Conservation (phyloP, 2,329 filamentous ascomycete genomes). For the Pseudogymnoascus sp. region DNA sequence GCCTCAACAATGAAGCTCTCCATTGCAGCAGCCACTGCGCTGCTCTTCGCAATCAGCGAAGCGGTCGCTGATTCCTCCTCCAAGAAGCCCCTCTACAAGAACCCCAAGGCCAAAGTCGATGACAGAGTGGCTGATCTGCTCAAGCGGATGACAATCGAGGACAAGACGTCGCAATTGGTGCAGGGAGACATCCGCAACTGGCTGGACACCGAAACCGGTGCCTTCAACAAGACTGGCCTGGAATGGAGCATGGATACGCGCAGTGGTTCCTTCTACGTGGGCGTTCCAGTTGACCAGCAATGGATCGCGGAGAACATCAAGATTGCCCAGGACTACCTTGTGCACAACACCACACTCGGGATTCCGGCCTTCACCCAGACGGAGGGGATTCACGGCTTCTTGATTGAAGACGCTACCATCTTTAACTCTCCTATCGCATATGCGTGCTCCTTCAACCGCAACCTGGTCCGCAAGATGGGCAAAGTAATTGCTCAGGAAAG, state of each 20-base stretch:
- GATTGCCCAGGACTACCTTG: constrained; percentile 58
- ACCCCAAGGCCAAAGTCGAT: constrained; percentile 52
- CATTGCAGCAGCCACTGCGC: constrained; percentile 3
- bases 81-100: constrained; percentile 47
- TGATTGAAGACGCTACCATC: constrained; percentile 64
- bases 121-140: constrained; percentile 59
- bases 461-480: constrained; percentile 57
- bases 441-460: constrained; percentile 61
- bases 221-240: constrained; percentile 59
- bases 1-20: constrained; percentile 6
- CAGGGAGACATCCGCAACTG: constrained; percentile 66
- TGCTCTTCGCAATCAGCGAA: constrained; percentile 6
- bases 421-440: constrained; percentile 71
- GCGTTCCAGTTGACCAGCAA: constrained; percentile 54
- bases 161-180: constrained; percentile 62
- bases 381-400: constrained; percentile 65
- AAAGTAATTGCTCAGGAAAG: constrained; percentile 56
- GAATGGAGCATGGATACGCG: constrained; percentile 49
- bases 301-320: constrained; percentile 55
- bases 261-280: constrained; percentile 59
- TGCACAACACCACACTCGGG: constrained; percentile 56
- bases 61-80: background rate
- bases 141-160: constrained; percentile 63
- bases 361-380: constrained; percentile 67
- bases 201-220: constrained; percentile 58